Percentiles rank a stretch among this genome's conserved stretches.
These are phyloP conservation scores for Amanita muscaria DNA, from an alignment of 768 basidiomycete genomes.

Conservation along the genomic window DNA sequence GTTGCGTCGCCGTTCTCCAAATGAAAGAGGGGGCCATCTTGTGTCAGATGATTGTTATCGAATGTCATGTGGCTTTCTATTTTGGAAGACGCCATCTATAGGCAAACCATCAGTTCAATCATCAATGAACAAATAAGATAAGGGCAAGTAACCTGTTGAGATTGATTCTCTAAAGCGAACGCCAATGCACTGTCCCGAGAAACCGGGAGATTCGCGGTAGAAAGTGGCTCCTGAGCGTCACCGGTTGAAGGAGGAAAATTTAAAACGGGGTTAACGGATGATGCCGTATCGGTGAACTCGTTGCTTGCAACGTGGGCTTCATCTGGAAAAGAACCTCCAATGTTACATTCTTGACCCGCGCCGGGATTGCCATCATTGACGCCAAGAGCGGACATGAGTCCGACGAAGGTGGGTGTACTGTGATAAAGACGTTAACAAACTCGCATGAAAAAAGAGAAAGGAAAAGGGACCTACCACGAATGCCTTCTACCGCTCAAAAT, in stretches of 20 bases:
- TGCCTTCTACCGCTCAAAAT: conserved; percentile 22
- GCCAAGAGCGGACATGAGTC: conserved; percentile 35
- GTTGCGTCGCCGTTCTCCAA: not conserved
- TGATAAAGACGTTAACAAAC: conserved; percentile 10
- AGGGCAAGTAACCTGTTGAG: conserved; percentile 18
- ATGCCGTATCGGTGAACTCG: conserved; percentile 5
- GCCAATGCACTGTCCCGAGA: conserved; percentile 22
- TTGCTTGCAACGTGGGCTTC: conserved; percentile 12
- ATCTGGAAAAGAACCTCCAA: conserved; percentile 12
- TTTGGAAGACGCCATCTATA: not conserved
- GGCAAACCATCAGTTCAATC: not conserved
- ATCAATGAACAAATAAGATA: not conserved
- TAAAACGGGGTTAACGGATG: not conserved
- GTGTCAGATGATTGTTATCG: not conserved
- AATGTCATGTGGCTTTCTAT: conserved; percentile 5
- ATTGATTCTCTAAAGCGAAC: conserved; percentile 19
- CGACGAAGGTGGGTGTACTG: conserved; percentile 31
- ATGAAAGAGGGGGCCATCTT: conserved; percentile 2
- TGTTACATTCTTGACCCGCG: conserved; percentile 8
- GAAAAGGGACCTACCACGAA: conserved; percentile 30
- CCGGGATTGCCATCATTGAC: conserved; percentile 21
- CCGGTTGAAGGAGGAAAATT: conserved; percentile 11
- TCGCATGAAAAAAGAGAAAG: no score
- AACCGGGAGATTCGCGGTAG: conserved; percentile 13
- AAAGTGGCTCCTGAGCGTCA: conserved; percentile 15